A percentile compares a stretch with the other conserved stretches of the same genome.
These are phyloP conservation scores for Simplicillium sp. DNA, from an alignment of 2,329 filamentous ascomycete genomes.

Conservation along the genomic window DNA sequence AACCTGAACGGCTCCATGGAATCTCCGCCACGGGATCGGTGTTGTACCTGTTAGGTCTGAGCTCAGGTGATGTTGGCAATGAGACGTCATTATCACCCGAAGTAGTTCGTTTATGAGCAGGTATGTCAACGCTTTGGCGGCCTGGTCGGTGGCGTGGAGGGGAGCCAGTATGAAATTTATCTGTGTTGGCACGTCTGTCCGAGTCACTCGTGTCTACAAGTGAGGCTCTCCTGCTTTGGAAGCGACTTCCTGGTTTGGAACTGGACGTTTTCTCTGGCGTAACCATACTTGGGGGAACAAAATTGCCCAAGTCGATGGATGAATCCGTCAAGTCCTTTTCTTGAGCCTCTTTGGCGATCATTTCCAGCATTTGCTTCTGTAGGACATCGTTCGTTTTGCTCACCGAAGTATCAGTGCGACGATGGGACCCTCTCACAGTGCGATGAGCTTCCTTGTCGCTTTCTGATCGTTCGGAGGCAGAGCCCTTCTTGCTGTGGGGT, in stretches of 20 bases:
- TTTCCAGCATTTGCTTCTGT: conserved; percentile 53
- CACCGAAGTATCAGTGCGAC: not conserved
- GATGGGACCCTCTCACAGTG: not conserved
- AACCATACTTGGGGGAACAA: conserved; percentile 21
- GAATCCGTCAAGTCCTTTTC: conserved; percentile 28
- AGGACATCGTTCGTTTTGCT: conserved; percentile 37
- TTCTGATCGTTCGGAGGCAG: conserved; percentile 52
- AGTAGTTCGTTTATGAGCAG: conserved; percentile 22
- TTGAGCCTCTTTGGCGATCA: conserved; percentile 44
- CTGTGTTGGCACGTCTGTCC: conserved; percentile 20
- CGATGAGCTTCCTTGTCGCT: conserved; percentile 35
- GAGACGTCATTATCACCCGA: conserved; percentile 37
- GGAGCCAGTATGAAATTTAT: conserved; percentile 12
- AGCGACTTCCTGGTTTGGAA: conserved; percentile 19
- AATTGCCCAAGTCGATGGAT: conserved; percentile 20
- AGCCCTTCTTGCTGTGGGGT: conserved; percentile 36
- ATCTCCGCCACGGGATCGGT: conserved; percentile 53
- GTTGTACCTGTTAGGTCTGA: conserved; percentile 38
- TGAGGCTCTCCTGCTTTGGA: conserved; percentile 26
- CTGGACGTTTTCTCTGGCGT: conserved; percentile 18
- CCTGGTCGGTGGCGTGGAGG: conserved; percentile 17
- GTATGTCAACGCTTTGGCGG: conserved; percentile 40
- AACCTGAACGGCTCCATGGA: conserved; percentile 54
- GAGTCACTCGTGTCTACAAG: conserved; percentile 28
- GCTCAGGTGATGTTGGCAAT: conserved; percentile 41